A percentile compares a stretch with the other conserved stretches of the same genome.
phyloP scores from a whole-genome alignment of 495 filamentous ascomycete genomes.

The Aspergillus conjunctus region DNA sequence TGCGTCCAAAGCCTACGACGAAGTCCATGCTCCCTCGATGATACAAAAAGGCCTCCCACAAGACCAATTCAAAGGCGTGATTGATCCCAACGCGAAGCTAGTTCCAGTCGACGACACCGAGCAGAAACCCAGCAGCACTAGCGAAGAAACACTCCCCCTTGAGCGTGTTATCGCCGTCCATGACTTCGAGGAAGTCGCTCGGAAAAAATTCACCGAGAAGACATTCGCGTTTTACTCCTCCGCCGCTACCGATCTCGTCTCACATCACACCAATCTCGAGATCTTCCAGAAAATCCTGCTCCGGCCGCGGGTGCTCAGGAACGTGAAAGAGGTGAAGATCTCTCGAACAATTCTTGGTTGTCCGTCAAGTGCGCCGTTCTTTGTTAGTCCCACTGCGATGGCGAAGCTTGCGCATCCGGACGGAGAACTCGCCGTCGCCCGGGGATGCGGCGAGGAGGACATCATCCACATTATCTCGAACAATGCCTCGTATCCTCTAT shows the following conservation, averaged over 20 bases:
- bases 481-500: conserved; percentile 59
- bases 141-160: conserved; percentile 47
- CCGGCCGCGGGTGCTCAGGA: conserved; percentile 68
- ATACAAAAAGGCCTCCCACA: conserved; percentile 9
- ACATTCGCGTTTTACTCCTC: conserved; percentile 74
- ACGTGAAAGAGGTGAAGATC: conserved; percentile 46
- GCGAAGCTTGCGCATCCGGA: conserved; percentile 61
- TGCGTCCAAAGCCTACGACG: conserved; percentile 59
- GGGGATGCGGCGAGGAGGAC: neutral
- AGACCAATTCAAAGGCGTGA: neutral
- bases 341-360: conserved; percentile 54
- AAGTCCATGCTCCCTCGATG: conserved; percentile 51
- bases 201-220: conserved; percentile 57
- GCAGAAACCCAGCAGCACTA: neutral
- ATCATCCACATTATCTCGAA: conserved; percentile 30
- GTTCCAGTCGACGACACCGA: neutral
- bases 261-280: conserved; percentile 49
- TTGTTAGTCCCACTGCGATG: conserved; percentile 69
- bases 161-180: conserved; percentile 59
- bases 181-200: conserved; percentile 68
- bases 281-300: conserved; percentile 59
- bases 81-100: neutral
- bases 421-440: conserved; percentile 64
- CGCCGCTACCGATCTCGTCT: conserved; percentile 69
- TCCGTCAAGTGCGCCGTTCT: conserved; percentile 58